Conservation (phyloP, 164 flowering plant genomes). For the Chloranthus sessilifolius region DNA sequence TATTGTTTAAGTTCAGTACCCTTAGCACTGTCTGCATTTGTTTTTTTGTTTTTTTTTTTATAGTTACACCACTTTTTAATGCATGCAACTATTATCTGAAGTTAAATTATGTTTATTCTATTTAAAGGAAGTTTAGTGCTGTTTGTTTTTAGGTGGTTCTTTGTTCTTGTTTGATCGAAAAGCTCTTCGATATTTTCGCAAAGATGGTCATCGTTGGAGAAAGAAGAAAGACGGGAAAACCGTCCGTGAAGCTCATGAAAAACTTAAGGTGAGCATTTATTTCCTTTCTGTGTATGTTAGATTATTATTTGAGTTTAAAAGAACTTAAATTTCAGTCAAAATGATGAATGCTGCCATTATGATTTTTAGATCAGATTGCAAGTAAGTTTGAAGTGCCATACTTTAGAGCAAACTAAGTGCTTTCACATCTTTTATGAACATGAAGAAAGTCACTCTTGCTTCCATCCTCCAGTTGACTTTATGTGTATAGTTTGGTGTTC, state of each 20-base stretch:
- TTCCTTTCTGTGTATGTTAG: constrained; percentile 19
- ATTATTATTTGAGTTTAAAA: constrained; percentile 4
- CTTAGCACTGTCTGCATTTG: too few species aligned
- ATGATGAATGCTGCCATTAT: neutral
- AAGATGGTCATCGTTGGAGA: constrained; percentile 91
- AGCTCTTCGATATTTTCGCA: constrained; percentile 68
- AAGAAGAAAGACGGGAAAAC: constrained; percentile 96
- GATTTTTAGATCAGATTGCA: neutral
- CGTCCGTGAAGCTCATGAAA: constrained; percentile 93
- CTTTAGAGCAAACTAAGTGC: too few species aligned
- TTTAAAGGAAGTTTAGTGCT: neutral
- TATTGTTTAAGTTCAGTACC: too few species aligned
- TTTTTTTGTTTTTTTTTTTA: too few species aligned
- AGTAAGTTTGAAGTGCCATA: neutral
- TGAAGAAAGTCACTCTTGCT: too few species aligned
- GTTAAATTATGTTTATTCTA: neutral
- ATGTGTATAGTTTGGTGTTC: too few species aligned
- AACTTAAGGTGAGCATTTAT: constrained; percentile 53
- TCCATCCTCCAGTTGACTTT: too few species aligned
- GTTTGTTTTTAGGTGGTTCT: constrained; percentile 59
- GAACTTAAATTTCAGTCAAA: too few species aligned
- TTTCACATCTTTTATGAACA: too few species aligned
- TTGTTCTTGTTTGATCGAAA: constrained; percentile 74
- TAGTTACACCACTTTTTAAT: too few species aligned
- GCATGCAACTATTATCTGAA: too few species aligned